A percentile compares a stretch with the other conserved stretches of the same genome.
Conservation (phyloP, 2,329 filamentous ascomycete species). For the Colletotrichum paranaense region DNA sequence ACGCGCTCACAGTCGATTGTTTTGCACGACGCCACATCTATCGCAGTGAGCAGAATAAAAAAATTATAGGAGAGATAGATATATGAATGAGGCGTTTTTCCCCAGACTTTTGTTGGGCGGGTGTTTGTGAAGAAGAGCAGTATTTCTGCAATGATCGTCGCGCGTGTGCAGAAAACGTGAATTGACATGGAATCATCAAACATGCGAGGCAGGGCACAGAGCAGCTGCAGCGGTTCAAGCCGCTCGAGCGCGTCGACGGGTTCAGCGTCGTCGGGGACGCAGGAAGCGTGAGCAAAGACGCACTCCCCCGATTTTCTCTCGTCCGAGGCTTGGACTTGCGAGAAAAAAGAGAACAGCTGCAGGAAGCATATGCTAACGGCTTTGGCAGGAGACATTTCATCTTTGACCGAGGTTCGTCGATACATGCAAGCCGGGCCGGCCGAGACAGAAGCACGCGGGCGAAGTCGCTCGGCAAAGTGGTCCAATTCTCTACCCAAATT, state of each 20-base stretch:
- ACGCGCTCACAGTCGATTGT: slow-evolving; percentile 19
- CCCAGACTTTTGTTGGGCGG: neutral
- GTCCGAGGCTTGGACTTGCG: neutral
- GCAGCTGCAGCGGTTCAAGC: slow-evolving; percentile 29
- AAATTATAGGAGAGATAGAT: neutral
- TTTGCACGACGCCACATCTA: neutral
- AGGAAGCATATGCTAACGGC: neutral
- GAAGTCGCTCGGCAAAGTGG: neutral
- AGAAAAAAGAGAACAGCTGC: too few relatives aligned
- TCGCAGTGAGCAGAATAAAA: neutral
- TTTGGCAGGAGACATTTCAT: slow-evolving; percentile 26
- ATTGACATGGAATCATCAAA: neutral
- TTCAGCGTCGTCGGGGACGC: neutral
- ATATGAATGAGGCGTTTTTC: neutral
- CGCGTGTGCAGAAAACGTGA: neutral
- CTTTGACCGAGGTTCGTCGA: slow-evolving; percentile 30
- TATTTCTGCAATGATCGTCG: neutral
- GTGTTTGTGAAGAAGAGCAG: too few relatives aligned
- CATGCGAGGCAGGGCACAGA: slow-evolving; percentile 30
- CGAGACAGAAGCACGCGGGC: neutral
- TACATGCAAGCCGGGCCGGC: neutral
- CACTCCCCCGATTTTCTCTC: neutral
- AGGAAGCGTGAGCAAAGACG: slow-evolving; percentile 4
- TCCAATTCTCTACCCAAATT: neutral
- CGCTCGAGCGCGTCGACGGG: slow-evolving; percentile 7